Percentiles rank a stretch among this genome's conserved stretches.
Evolutionary conservation across 345 rosid species (phyloP).

Genomic region (Trapa bicornis): DNA sequence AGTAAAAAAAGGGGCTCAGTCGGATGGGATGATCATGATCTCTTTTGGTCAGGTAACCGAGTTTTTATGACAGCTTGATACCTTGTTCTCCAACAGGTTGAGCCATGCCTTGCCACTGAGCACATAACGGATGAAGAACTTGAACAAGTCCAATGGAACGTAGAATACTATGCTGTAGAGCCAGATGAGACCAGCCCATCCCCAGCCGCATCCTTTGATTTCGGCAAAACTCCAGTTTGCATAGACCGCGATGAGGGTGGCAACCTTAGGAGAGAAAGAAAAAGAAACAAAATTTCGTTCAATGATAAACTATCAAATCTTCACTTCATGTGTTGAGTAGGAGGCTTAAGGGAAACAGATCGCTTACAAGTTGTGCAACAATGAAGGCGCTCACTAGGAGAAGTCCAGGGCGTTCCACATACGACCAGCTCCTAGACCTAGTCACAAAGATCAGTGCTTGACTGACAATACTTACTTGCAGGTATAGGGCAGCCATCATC

Average conservation of each 20-base stretch:
- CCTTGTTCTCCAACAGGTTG: slow-evolving; percentile 23
- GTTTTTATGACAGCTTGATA: not conserved
- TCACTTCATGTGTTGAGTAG: not conserved
- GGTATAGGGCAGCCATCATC: slow-evolving; percentile 35
- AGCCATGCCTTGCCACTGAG: slow-evolving; percentile 27
- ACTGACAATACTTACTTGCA: slow-evolving; percentile 47
- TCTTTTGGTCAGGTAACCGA: not conserved
- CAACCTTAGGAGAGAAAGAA: slow-evolving; percentile 15
- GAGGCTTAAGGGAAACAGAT: not conserved
- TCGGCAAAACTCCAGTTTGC: slow-evolving; percentile 36
- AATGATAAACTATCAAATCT: not conserved
- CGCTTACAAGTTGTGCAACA: slow-evolving; percentile 29
- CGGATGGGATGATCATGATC: not conserved
- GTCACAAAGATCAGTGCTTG: slow-evolving; percentile 43
- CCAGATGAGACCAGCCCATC: slow-evolving; percentile 38
- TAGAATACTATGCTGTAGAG: slow-evolving; percentile 20
- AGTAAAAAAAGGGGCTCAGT: not conserved
- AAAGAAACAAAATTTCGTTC: not conserved
- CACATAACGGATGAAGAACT: slow-evolving; percentile 22
- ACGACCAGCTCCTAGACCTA: slow-evolving; percentile 41
- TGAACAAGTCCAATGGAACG: slow-evolving; percentile 23
- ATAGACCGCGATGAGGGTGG: slow-evolving; percentile 37
- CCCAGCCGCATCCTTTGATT: slow-evolving; percentile 38
- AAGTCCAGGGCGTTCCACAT: slow-evolving; percentile 28
- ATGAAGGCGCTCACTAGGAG: slow-evolving; percentile 26